Conservation (phyloP, 331 rosid species). For the Pyrus hybrid region DNA sequence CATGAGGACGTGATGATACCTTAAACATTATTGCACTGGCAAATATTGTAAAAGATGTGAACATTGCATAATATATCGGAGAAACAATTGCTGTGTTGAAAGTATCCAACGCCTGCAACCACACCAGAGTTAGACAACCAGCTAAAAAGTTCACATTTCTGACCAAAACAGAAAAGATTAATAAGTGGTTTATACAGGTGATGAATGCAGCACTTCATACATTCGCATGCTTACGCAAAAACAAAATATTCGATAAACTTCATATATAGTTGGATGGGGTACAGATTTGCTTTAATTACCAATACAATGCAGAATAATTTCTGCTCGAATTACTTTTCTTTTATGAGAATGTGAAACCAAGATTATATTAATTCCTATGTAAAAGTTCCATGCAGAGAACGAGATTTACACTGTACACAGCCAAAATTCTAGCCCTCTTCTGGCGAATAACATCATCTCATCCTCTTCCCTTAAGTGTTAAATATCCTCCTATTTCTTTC, state of each 20-base stretch:
- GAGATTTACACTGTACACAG: neutral
- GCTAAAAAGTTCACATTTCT: neutral
- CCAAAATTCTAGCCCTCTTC: neutral
- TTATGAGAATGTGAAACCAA: neutral
- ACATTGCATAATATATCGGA: slow-evolving; percentile 86
- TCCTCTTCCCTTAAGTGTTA: neutral
- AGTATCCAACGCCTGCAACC: slow-evolving; percentile 71
- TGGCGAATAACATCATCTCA: neutral
- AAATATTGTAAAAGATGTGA: slow-evolving; percentile 78
- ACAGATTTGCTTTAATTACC: neutral
- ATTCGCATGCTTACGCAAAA: neutral
- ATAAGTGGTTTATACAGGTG: neutral
- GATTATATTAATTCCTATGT: neutral
- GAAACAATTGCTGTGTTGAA: slow-evolving; percentile 84
- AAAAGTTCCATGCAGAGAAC: neutral
- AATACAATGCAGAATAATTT: neutral
- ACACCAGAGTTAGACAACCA: neutral
- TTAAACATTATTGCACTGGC: slow-evolving; percentile 93
- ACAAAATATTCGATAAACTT: neutral
- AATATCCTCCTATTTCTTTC: neutral
- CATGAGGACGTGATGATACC: slow-evolving; percentile 33
- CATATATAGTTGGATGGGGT: neutral
- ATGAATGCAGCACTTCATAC: neutral
- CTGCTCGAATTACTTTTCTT: neutral
- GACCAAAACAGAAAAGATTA: neutral